Evolutionary conservation across 768 basidiomycete genomes (phyloP), one percentile per base, ranked within the genome.

Genomic region (Agaricus blazei): DNA sequence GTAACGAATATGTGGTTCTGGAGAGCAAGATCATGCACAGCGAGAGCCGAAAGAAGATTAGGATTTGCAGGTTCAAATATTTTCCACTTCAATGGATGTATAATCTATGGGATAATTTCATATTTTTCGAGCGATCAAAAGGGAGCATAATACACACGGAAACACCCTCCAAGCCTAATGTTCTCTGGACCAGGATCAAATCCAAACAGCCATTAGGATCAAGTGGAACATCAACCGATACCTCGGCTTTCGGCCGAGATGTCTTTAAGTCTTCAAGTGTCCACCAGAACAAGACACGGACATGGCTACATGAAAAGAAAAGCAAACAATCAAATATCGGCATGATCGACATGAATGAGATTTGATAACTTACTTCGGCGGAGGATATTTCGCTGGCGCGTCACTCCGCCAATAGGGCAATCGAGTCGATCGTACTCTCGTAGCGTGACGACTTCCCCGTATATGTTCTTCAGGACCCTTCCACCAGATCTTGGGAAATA

Each of bases 211-310:
- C 54, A n/a, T 44, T 31, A 24, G 54, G 46, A 8, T 55, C 54
- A 15, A 55, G 47, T 29, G 38, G 26, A 24, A 55, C 24, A 19
- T 55, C 54, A 27, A 38, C 46, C 9, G 54, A 48, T 40, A 55
- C 28, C 29, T 55, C 38, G 26, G 54, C 47, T 34, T 41, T 55
- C 2, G 54, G 46, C 3, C 40, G 28, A 19, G 38, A 41, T 9
- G 46, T 28, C 47, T 42, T 55, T 1, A 55, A 6, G 8, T 48
- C 48, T 14, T 55, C 46, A 31, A 55, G 46, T 14, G 46, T 40
- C 38, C 47, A 55, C 54, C 54, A 55, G n/a, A 55, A 55, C 29
- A 55, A 29, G 8, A 55, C 12, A 7, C 54, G 47, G 14, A 55
- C 37, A 23, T 55, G 54, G 15, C 54, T 55, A 14, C 5, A 34